Evolutionary conservation across 1,284 basidiomycete species (phyloP).

Genomic region (Trametes sp.): DNA sequence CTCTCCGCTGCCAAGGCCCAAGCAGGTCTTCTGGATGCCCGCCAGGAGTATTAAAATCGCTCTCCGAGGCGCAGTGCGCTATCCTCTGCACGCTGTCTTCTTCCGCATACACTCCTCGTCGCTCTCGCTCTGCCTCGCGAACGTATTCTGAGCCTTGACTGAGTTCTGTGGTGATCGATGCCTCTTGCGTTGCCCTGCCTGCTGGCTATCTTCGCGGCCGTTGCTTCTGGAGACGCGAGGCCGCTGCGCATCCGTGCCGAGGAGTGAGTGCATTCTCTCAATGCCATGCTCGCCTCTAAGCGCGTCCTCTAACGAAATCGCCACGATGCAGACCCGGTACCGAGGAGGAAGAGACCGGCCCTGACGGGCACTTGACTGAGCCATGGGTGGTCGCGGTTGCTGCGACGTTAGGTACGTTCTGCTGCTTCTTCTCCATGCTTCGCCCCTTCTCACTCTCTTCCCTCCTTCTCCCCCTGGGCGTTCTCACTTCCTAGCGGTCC

Average conservation of each 20-base stretch:
- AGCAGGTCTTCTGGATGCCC: slow-evolving; percentile 23
- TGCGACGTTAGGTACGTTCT: slow-evolving; percentile 19
- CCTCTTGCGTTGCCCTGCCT: slow-evolving; percentile 1
- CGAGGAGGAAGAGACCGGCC: slow-evolving; percentile 18
- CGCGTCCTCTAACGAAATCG: not conserved
- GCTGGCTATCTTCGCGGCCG: slow-evolving; percentile 5
- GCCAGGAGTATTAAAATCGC: slow-evolving; percentile 25
- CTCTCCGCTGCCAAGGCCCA: slow-evolving; percentile 29
- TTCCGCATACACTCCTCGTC: not conserved
- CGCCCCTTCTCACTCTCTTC: not conserved
- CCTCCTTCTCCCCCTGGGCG: not conserved
- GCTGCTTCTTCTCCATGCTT: not conserved
- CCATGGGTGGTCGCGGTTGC: slow-evolving; percentile 27
- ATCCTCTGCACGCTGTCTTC: slow-evolving; percentile 1
- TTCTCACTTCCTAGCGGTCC: slow-evolving; percentile 5
- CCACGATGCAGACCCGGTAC: not conserved
- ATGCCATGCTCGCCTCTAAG: not conserved
- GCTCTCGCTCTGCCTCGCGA: not conserved
- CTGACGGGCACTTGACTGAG: slow-evolving; percentile 25
- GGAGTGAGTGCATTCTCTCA: slow-evolving; percentile 7
- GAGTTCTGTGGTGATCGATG: slow-evolving; percentile 2
- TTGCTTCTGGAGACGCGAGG: slow-evolving; percentile 11
- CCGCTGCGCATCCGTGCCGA: slow-evolving; percentile 13
- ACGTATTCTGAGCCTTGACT: not conserved
- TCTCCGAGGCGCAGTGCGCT: slow-evolving; percentile 6